phyloP scores from a whole-genome alignment of 495 filamentous ascomycete species.

The Talaromyces borbonicus region DNA sequence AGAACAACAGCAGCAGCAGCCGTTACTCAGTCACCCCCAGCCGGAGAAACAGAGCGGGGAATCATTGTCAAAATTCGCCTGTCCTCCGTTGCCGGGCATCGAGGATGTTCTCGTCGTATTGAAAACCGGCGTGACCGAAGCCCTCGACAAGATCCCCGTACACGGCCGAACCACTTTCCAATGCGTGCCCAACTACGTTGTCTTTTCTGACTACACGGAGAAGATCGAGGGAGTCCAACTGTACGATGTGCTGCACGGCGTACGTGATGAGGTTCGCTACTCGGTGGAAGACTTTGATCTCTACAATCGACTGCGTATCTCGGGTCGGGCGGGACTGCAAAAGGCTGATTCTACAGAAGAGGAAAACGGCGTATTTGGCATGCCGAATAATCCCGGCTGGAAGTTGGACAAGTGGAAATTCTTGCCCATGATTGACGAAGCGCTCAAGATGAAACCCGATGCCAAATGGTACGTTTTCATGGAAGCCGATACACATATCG shows the following conservation, averaged over 20 bases:
- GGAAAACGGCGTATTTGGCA: conserved; percentile 35
- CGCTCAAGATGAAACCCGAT: conserved; percentile 31
- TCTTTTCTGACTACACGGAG: conserved; percentile 47
- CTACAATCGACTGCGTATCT: conserved; percentile 37
- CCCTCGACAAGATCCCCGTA: conserved; percentile 32
- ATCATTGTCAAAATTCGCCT: conserved; percentile 7
- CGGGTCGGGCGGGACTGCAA: conserved; percentile 31
- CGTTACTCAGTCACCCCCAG: not conserved
- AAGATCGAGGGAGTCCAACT: conserved; percentile 35
- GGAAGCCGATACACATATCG: conserved; percentile 58
- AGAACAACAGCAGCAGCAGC: conserved; percentile 1
- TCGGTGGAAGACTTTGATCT: conserved; percentile 40
- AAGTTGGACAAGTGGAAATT: conserved; percentile 54
- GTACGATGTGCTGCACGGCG: conserved; percentile 37
- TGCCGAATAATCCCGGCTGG: conserved; percentile 42
- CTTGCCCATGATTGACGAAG: conserved; percentile 43
- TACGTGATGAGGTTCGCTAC: conserved; percentile 26
- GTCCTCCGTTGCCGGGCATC: conserved; percentile 32
- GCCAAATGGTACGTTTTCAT: conserved; percentile 62
- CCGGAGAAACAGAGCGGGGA: not conserved
- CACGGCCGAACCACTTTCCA: conserved; percentile 43
- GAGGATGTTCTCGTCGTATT: conserved; percentile 35
- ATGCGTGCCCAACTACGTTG: conserved; percentile 43
- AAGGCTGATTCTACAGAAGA: conserved; percentile 32
- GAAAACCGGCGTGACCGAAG: conserved; percentile 39